Percentiles rank a stretch among this genome's conserved stretches.
phyloP scores from a whole-genome alignment of 306 rosid species.

The Pyrus communis region DNA sequence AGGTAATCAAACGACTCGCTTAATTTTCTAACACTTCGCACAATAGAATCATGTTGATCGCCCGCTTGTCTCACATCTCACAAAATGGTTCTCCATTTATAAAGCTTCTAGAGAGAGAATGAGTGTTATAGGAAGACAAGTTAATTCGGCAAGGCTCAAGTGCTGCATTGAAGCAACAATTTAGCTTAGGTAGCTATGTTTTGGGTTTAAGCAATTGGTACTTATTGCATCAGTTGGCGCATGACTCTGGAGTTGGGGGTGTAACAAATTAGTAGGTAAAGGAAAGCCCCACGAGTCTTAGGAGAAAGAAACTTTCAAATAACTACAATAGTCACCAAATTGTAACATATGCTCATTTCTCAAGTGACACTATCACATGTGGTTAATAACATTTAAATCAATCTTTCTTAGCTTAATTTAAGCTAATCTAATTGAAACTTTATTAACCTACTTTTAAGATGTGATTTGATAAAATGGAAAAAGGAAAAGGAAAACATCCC shows the following conservation, averaged over 20 bases:
- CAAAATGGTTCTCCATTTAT: too few relatives aligned
- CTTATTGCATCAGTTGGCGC: background rate
- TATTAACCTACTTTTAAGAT: background rate
- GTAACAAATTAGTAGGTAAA: conserved; percentile 23
- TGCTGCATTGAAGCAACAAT: conserved; percentile 10
- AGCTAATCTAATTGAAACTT: background rate
- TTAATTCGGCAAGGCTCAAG: background rate
- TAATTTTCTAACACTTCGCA: background rate
- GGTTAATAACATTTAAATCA: background rate
- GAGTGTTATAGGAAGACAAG: background rate
- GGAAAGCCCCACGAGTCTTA: background rate
- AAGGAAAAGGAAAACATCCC: background rate
- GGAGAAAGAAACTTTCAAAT: background rate
- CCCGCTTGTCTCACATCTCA: too few relatives aligned
- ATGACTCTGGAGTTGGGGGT: background rate
- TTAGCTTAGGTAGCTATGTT: background rate
- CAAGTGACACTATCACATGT: background rate
- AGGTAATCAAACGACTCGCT: background rate
- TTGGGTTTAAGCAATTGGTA: background rate
- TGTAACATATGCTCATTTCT: background rate
- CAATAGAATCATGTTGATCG: too few relatives aligned
- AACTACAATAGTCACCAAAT: background rate
- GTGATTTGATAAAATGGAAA: background rate
- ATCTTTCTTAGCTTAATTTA: background rate
- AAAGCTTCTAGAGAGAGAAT: background rate